These are phyloP conservation scores for Sclerotinia subarctica DNA, from an alignment of 2,329 filamentous ascomycete genomes.

Conservation along the genomic window DNA sequence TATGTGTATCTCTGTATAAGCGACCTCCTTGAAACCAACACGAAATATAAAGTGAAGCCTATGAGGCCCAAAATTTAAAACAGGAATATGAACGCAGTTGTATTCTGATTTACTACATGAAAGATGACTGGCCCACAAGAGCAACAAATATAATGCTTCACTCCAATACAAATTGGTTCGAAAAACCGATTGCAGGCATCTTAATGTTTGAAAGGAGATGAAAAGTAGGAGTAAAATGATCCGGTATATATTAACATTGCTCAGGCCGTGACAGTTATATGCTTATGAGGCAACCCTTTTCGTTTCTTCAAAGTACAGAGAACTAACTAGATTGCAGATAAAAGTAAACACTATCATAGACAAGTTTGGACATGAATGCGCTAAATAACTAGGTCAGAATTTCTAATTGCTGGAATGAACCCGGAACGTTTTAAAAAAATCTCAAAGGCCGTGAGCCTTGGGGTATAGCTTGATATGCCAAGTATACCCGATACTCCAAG, in stretches of 20 bases:
- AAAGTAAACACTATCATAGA: neutral
- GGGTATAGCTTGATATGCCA: neutral
- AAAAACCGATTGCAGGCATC: neutral
- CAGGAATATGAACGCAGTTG: neutral
- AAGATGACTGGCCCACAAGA: neutral
- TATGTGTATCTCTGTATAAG: too few species aligned
- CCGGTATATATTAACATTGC: too few species aligned
- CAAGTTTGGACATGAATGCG: neutral
- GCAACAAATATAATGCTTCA: neutral
- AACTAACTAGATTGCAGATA: neutral
- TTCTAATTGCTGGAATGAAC: neutral
- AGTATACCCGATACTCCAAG: neutral
- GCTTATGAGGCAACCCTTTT: neutral
- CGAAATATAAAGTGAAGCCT: too few species aligned
- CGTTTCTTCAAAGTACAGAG: neutral
- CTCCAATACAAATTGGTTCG: neutral
- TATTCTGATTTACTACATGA: neutral
- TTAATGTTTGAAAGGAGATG: neutral
- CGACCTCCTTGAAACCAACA: too few species aligned
- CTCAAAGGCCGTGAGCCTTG: neutral
- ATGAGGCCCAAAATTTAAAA: neutral
- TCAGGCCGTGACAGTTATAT: neutral
- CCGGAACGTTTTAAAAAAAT: neutral
- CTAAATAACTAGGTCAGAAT: neutral
- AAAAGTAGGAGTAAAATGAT: too few species aligned